Evolutionary conservation across 768 basidiomycete species (phyloP), one percentile per base, ranked within the genome.

Genomic region (Trametes meyenii): DNA sequence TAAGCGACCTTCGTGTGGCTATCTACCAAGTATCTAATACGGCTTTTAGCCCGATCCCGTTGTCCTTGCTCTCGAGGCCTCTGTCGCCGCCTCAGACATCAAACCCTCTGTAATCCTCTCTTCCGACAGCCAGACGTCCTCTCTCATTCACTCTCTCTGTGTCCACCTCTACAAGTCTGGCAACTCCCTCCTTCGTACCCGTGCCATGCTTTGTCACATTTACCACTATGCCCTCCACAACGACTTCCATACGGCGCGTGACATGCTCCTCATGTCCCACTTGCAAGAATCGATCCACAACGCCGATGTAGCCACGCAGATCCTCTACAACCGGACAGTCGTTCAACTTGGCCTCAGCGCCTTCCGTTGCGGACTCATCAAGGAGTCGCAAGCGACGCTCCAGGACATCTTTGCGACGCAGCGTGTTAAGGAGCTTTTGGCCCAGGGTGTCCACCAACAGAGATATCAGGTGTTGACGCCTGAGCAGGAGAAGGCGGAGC

Each of bases 221-320:
- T 99, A 95, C 75, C 96, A 98, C 75, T 88, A 95, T 71, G 97
- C 96, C 26, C 84, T 97, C 33, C 94, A 96, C 74, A 97, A 98
- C 69, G 90, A 96, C 71, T 99, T 94, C 79, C 85, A 97, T 78
- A 94, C 92, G 26, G 92, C 97, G 11, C 92, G 97, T 29, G 97
- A 99, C 77, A 96, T 98, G 92, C 78, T 99, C 39, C 80, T 99
- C 62, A 98, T 99, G 97, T 98, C 96, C 5, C 97, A 98, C 74
- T 83, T 99, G 51, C 96, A 98, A 75, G 96, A 98, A 73, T 92
- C 94, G 0, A 90, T 98, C 69, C 90, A 94, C 72, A 93, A 94
- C 40, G 94, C 96, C 59, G 97, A 98, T 70, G 95, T 98, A 52
- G 89, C 88, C 17, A 98, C 97, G 0, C 97, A 99, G 75, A 98